These are phyloP conservation scores for Yamagishiella unicocca DNA, from an alignment of 139 green algal species.

Conservation along the genomic window DNA sequence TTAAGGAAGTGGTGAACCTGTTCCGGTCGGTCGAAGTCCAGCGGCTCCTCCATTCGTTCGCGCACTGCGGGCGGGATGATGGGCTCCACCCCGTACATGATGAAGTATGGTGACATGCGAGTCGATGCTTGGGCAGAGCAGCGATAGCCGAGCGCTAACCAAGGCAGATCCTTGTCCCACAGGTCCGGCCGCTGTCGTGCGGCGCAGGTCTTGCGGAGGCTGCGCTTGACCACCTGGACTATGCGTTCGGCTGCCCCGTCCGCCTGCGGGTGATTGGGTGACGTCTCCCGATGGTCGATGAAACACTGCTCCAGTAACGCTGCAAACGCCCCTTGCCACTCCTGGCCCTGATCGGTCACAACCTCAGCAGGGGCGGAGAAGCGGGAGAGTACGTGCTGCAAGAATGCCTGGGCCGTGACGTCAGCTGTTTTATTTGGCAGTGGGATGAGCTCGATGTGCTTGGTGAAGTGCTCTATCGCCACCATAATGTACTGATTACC, in stretches of 20 bases:
- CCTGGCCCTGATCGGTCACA: no score
- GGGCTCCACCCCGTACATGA: conserved; percentile 26
- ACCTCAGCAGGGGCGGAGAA: no score
- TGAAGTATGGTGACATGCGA: conserved; percentile 12
- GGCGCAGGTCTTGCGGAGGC: not conserved
- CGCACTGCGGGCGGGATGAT: conserved; percentile 17
- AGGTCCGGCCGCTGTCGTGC: not conserved
- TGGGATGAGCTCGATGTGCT: conserved; percentile 43
- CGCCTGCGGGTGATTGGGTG: not conserved
- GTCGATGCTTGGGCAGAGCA: conserved; percentile 33
- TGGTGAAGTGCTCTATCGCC: conserved; percentile 47
- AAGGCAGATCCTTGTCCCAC: conserved; percentile 20
- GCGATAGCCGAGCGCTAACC: conserved; percentile 36
- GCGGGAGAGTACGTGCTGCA: no score
- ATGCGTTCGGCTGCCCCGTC: not conserved
- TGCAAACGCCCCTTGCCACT: not conserved
- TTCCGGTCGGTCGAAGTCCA: no score
- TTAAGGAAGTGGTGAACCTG: not conserved
- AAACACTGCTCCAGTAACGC: not conserved
- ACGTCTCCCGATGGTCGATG: conserved; percentile 1
- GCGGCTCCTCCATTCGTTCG: not conserved
- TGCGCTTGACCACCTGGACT: not conserved
- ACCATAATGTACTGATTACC: conserved; percentile 51
- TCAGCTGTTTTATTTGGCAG: conserved; percentile 39
- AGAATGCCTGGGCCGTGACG: no score